These are phyloP conservation scores for Kokia cookei DNA, from an alignment of 441 rosid species.

Conservation along the genomic window DNA sequence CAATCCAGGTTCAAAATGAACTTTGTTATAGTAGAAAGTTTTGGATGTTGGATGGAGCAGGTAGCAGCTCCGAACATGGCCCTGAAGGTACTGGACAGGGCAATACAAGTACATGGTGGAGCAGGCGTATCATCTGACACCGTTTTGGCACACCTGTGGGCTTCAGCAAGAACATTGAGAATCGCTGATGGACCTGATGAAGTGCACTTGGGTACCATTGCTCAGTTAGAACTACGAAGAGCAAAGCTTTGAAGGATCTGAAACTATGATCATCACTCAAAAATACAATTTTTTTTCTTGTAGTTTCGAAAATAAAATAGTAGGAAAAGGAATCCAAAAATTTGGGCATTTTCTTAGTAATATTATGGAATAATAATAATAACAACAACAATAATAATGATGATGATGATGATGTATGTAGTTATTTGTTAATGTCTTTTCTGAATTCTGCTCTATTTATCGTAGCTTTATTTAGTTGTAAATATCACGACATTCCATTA, in stretches of 20 bases:
- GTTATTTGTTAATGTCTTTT: too few relatives aligned
- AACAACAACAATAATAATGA: neutral
- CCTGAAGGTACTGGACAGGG: conserved; percentile 74
- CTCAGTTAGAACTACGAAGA: conserved; percentile 70
- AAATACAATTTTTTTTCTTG: neutral
- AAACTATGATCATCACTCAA: neutral
- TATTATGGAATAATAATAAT: neutral
- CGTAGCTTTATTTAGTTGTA: too few relatives aligned
- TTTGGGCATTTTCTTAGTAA: neutral
- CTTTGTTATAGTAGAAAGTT: neutral
- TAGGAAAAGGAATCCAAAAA: neutral
- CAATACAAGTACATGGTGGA: conserved; percentile 92
- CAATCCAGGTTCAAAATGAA: neutral
- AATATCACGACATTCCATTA: too few relatives aligned
- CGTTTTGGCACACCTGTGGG: conserved; percentile 85
- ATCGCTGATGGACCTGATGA: conserved; percentile 95
- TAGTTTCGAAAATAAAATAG: neutral
- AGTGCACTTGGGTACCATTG: conserved; percentile 91
- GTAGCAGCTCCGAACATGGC: conserved; percentile 97
- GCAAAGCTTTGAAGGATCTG: conserved; percentile 56
- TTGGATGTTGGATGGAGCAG: conserved; percentile 28
- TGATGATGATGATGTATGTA: neutral
- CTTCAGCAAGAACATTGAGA: conserved; percentile 81
- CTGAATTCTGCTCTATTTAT: too few relatives aligned
- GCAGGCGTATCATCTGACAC: conserved; percentile 82